phyloP scores from a whole-genome alignment of 116 monocot genomes.

The Thalassia testudinum region DNA sequence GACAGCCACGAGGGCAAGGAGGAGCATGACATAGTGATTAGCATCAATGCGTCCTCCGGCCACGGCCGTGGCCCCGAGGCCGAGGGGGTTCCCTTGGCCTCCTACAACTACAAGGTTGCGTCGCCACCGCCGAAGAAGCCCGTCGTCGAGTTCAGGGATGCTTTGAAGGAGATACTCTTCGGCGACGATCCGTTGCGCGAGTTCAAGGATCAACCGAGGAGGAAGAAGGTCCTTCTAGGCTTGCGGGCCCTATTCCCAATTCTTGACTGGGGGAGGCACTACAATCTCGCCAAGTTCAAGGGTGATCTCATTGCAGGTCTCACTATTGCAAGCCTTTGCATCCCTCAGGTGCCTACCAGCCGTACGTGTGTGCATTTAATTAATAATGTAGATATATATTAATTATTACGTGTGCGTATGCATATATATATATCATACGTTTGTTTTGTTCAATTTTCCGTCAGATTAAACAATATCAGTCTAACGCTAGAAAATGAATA shows the following conservation, averaged over 20 bases:
- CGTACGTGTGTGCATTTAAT: background rate
- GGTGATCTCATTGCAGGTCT: conserved; percentile 84
- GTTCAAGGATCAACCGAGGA: conserved; percentile 57
- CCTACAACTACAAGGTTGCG: conserved; percentile 76
- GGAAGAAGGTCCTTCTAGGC: conserved; percentile 39
- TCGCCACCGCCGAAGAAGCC: conserved; percentile 42
- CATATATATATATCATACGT: too few relatives aligned
- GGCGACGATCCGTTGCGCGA: conserved; percentile 50
- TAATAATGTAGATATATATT: background rate
- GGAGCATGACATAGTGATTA: too few relatives aligned
- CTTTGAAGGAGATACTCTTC: conserved; percentile 69
- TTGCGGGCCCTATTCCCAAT: conserved; percentile 69
- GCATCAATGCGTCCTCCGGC: too few relatives aligned
- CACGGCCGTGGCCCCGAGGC: too few relatives aligned
- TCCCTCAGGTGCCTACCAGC: conserved; percentile 62
- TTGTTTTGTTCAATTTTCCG: background rate
- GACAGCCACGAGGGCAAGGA: too few relatives aligned
- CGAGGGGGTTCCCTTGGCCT: conserved; percentile 1
- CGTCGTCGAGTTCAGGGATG: conserved; percentile 22
- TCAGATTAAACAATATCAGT: background rate
- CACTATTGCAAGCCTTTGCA: conserved; percentile 90
- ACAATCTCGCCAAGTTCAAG: conserved; percentile 45
- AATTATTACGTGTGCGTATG: too few relatives aligned
- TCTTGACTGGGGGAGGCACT: conserved; percentile 64
- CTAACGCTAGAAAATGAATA: background rate